Evolutionary conservation across 495 filamentous ascomycete genomes (phyloP).

Genomic region (Penicillium robsamsonii): DNA sequence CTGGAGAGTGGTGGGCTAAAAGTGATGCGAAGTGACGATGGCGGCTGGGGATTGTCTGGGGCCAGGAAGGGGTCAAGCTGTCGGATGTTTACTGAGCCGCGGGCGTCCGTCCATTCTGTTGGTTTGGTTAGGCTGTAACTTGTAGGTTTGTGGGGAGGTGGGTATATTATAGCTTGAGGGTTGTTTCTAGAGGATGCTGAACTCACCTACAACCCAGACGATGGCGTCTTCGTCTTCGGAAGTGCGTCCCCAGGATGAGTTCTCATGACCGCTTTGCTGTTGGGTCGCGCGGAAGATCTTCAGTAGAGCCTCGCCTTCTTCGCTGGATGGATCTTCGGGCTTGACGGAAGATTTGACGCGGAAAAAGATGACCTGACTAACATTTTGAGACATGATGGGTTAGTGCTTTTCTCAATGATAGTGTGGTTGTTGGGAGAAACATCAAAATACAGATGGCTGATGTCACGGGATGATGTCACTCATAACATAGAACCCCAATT

Average conservation of each 20-base stretch:
- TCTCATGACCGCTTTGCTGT: constrained; percentile 37
- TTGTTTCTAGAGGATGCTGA: not conserved
- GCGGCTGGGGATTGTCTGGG: constrained; percentile 18
- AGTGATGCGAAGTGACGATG: constrained; percentile 30
- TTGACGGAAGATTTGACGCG: constrained; percentile 38
- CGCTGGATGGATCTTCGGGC: constrained; percentile 39
- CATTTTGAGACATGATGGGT: constrained; percentile 21
- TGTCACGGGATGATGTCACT: constrained; percentile 16
- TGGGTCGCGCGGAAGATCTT: constrained; percentile 28
- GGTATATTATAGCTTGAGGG: not conserved
- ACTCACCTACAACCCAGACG: constrained; percentile 43
- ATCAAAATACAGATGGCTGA: constrained; percentile 6
- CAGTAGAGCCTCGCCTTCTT: constrained; percentile 33
- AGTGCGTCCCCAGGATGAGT: constrained; percentile 42
- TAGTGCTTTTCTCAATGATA: not conserved
- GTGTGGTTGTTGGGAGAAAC: not conserved
- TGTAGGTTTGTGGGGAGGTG: not conserved
- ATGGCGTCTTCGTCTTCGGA: constrained; percentile 37
- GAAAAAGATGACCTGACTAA: constrained; percentile 44
- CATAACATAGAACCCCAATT: not conserved
- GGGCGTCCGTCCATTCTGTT: constrained; percentile 43
- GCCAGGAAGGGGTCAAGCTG: constrained; percentile 30
- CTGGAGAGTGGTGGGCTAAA: constrained; percentile 32
- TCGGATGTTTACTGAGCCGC: constrained; percentile 20
- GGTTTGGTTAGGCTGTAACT: not conserved